Evolutionary conservation across 305 asterid species (phyloP).

Genomic region (Fraxinus platypoda): DNA sequence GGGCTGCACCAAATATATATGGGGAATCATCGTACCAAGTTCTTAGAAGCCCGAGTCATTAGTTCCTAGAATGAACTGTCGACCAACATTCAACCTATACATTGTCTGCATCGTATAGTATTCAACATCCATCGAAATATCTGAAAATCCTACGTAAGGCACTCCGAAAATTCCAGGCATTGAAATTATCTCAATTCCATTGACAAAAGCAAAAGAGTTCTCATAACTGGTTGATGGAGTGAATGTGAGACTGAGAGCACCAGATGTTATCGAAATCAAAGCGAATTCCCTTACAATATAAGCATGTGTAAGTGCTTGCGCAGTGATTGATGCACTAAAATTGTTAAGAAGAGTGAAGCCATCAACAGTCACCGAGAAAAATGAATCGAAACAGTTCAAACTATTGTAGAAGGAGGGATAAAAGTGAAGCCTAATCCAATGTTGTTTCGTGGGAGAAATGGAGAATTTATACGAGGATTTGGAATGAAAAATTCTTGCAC

Average conservation of each 20-base stretch:
- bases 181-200: conserved; percentile 32
- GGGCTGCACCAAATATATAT: conserved; percentile 23
- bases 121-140: conserved; percentile 1
- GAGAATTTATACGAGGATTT: conserved; percentile 25
- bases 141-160: background rate
- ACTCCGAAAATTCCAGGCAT: conserved; percentile 23
- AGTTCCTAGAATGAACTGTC: conserved; percentile 22
- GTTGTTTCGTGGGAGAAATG: conserved; percentile 19
- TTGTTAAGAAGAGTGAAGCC: conserved; percentile 24
- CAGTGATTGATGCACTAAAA: conserved; percentile 23
- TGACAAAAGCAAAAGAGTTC: conserved; percentile 24
- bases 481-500: conserved; percentile 19
- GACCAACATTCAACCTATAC: conserved; percentile 28
- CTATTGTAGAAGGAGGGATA: conserved; percentile 19
- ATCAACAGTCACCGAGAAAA: conserved; percentile 24
- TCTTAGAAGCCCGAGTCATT: conserved; percentile 25
- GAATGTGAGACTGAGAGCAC: conserved; percentile 18
- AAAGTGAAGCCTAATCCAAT: conserved; percentile 25
- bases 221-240: conserved; percentile 6
- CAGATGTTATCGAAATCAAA: background rate
- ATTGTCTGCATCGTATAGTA: conserved; percentile 20
- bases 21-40: conserved; percentile 28
- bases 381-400: conserved; percentile 19
- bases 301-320: conserved; percentile 14
- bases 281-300: conserved; percentile 24